Evolutionary conservation across 208 protist species (phyloP).

Genomic region (Trypanosoma boissoni): DNA sequence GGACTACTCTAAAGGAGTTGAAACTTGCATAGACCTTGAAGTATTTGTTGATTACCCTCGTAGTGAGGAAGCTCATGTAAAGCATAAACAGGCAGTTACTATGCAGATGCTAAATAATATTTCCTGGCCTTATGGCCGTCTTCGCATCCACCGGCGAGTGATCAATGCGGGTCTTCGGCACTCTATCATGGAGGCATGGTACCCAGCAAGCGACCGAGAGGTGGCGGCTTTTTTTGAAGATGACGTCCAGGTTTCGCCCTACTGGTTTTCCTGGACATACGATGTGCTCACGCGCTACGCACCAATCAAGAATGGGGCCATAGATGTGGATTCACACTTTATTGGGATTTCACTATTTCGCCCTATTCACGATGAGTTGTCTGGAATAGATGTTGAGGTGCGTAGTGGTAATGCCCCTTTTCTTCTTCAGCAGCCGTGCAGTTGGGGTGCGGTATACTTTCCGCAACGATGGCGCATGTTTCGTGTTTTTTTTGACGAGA

Average conservation of each 20-base stretch:
- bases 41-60: slow-evolving; percentile 23
- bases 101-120: slow-evolving; percentile 22
- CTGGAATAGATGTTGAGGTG: background rate
- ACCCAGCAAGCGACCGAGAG: slow-evolving; percentile 49
- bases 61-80: background rate
- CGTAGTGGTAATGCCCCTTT: slow-evolving; percentile 24
- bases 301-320: background rate
- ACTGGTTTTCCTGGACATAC: slow-evolving; percentile 56
- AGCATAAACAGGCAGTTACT: slow-evolving; percentile 1
- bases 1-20: slow-evolving; percentile 14
- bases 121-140: slow-evolving; percentile 39
- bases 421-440: slow-evolving; percentile 36
- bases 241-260: slow-evolving; percentile 29
- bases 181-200: slow-evolving; percentile 47
- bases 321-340: slow-evolving; percentile 11
- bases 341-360: slow-evolving; percentile 34
- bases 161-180: slow-evolving; percentile 12
- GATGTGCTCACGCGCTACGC: slow-evolving; percentile 33
- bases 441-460: slow-evolving; percentile 36
- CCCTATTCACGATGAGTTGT: slow-evolving; percentile 30
- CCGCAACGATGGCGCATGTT: slow-evolving; percentile 32
- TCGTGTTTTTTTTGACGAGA: slow-evolving; percentile 23
- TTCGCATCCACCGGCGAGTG: slow-evolving; percentile 36
- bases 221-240: slow-evolving; percentile 58
- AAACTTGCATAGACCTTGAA: background rate